phyloP scores from a whole-genome alignment of 2,329 filamentous ascomycete genomes.

The Scopulariopsis brevicaulis region DNA sequence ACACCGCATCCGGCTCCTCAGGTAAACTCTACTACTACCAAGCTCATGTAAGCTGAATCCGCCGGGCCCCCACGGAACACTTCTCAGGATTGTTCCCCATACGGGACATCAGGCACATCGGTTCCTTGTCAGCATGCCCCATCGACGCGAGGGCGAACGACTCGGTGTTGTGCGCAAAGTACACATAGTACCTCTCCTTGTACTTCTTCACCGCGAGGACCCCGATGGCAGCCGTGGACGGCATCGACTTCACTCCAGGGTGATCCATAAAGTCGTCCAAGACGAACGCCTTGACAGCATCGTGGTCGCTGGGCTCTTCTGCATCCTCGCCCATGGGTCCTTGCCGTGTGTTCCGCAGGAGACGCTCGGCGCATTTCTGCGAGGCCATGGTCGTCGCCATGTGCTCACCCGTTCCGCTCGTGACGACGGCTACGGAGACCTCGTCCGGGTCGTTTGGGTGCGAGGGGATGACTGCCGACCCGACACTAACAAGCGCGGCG shows the following conservation, averaged over 20 bases:
- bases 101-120: constrained; percentile 63
- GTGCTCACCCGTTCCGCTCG: constrained; percentile 92
- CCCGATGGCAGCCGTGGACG: constrained; percentile 79
- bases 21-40: background rate
- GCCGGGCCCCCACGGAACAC: constrained; percentile 1
- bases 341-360: constrained; percentile 61
- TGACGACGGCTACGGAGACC: constrained; percentile 69
- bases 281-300: constrained; percentile 65
- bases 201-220: constrained; percentile 84
- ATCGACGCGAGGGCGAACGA: constrained; percentile 79
- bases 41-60: background rate
- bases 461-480: constrained; percentile 76
- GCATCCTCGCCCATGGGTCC: constrained; percentile 49
- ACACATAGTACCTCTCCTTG: constrained; percentile 64
- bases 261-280: constrained; percentile 87
- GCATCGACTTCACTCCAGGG: constrained; percentile 69
- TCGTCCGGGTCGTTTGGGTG: constrained; percentile 58
- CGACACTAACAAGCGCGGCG: constrained; percentile 84
- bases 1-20: too few species aligned
- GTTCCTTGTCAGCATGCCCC: constrained; percentile 63
- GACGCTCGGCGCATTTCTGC: constrained; percentile 70
- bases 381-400: constrained; percentile 95
- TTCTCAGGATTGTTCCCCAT: background rate
- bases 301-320: constrained; percentile 64
- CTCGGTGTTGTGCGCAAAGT: constrained; percentile 95